These are phyloP conservation scores for Xylaria sp. DNA, from an alignment of 2,329 filamentous ascomycete genomes.

Conservation along the genomic window DNA sequence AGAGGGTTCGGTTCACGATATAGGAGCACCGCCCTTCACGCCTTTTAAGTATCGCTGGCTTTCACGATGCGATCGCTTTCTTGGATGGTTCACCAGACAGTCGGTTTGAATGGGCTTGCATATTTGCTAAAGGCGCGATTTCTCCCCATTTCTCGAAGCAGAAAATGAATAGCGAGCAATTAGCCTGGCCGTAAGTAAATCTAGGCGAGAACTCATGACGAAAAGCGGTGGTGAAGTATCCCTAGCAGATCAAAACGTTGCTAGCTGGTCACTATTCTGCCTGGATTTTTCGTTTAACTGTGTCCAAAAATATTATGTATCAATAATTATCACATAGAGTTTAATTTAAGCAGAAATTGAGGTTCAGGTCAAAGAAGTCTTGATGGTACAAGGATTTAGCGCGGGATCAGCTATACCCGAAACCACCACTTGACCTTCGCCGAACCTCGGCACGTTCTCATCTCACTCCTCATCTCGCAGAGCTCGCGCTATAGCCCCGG, in stretches of 20 bases:
- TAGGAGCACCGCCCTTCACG: neutral
- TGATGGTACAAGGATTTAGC: constrained; percentile 11
- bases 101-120: neutral
- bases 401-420: constrained; percentile 13
- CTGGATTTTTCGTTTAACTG: too few species aligned
- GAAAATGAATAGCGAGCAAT: neutral
- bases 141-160: neutral
- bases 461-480: neutral
- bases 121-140: neutral
- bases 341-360: neutral
- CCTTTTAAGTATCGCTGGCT: neutral
- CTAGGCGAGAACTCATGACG: too few species aligned
- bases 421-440: neutral
- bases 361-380: neutral
- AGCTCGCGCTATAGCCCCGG: constrained; percentile 6
- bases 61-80: neutral
- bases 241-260: neutral
- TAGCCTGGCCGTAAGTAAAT: too few species aligned
- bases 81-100: neutral
- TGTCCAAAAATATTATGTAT: neutral
- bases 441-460: constrained; percentile 34
- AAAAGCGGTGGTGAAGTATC: too few species aligned
- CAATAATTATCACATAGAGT: neutral
- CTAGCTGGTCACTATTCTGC: neutral
- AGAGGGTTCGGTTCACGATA: neutral